phyloP scores from a whole-genome alignment of 495 filamentous ascomycete species.

The Penicillium salamii region DNA sequence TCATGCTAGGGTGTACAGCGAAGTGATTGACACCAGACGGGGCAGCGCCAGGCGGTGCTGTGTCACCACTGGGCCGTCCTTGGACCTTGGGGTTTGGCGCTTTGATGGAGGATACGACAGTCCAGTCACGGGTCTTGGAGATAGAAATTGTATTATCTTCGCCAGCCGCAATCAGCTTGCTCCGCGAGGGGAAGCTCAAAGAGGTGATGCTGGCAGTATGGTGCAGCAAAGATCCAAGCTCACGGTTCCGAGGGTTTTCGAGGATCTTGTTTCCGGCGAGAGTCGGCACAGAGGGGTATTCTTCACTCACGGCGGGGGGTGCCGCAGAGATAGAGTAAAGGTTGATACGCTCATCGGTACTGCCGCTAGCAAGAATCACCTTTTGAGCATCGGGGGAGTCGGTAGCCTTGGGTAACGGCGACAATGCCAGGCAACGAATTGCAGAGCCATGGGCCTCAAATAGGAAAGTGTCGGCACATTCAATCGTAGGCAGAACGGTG shows the following conservation, averaged over 20 bases:
- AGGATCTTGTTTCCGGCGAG: slow-evolving; percentile 65
- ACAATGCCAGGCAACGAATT: slow-evolving; percentile 86
- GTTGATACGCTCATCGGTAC: slow-evolving; percentile 91
- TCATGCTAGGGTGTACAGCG: slow-evolving; percentile 92
- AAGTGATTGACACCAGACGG: slow-evolving; percentile 93
- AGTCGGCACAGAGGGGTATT: slow-evolving; percentile 51
- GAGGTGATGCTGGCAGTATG: slow-evolving; percentile 77
- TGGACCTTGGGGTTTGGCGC: slow-evolving; percentile 79
- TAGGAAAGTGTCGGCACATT: slow-evolving; percentile 91
- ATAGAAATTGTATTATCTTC: slow-evolving; percentile 90
- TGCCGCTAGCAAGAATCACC: slow-evolving; percentile 82
- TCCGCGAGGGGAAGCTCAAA: slow-evolving; percentile 77
- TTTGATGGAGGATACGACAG: slow-evolving; percentile 83
- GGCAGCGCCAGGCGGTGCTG: slow-evolving; percentile 75
- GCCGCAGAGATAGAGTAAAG: slow-evolving; percentile 84
- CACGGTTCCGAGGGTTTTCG: slow-evolving; percentile 81
- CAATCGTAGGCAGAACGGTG: slow-evolving; percentile 36
- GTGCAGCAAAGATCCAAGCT: slow-evolving; percentile 82
- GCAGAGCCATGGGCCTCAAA: slow-evolving; percentile 90
- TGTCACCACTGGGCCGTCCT: slow-evolving; percentile 87
- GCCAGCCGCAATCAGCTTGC: slow-evolving; percentile 78
- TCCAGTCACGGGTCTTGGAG: slow-evolving; percentile 84
- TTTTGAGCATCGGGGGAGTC: slow-evolving; percentile 59
- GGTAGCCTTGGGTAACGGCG: slow-evolving; percentile 61
- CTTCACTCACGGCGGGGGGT: slow-evolving; percentile 47